phyloP scores from a whole-genome alignment of 169 alveolate genomes.

The Besnoitia besnoiti region DNA sequence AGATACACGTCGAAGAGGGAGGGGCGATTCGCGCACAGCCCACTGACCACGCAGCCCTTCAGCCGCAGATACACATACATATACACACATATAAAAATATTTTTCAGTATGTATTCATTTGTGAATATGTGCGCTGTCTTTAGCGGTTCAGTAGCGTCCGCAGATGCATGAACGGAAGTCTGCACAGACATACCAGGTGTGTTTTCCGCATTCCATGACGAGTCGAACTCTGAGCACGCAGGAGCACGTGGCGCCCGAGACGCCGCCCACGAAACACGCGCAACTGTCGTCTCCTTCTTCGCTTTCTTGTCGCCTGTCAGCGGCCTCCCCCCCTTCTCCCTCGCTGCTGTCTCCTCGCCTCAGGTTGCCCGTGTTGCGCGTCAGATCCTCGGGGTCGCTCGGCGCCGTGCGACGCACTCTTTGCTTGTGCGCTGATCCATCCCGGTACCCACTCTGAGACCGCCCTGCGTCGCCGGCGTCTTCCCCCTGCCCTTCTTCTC shows the following conservation, averaged over 20 bases:
- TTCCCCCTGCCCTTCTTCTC: neutral
- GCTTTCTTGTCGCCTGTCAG: neutral
- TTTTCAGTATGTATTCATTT: neutral
- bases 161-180: too few species aligned
- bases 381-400: neutral
- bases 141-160: neutral
- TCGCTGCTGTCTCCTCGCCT: neutral
- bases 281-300: neutral
- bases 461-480: neutral
- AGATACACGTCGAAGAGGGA: too few species aligned
- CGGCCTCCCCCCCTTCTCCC: neutral
- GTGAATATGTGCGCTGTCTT: neutral
- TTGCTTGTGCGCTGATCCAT: neutral
- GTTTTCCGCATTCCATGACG: neutral
- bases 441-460: too few species aligned
- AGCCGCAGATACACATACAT: neutral
- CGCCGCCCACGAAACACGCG: neutral
- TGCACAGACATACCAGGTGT: neutral
- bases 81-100: neutral
- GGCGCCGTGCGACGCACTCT: neutral
- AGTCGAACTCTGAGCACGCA: slow-evolving; percentile 1
- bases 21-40: too few species aligned
- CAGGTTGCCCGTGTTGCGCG: neutral
- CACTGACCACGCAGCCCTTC: too few species aligned
- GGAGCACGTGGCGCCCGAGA: neutral